Base-by-base conservation (phyloP, 2,329 filamentous ascomycete genomes). In the Ceratocystis cubensis region DNA sequence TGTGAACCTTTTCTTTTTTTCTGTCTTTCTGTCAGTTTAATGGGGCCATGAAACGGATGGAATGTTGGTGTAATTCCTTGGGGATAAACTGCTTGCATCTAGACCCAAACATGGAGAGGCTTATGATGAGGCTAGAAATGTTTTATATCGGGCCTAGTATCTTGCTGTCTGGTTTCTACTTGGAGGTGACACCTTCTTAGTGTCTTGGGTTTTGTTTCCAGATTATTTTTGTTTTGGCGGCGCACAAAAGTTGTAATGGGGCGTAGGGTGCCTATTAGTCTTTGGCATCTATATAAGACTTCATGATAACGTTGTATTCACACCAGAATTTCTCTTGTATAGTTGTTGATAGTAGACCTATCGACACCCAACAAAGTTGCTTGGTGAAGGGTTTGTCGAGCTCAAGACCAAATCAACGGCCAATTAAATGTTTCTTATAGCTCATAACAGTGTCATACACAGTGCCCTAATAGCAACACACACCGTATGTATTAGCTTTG, bases 241-340 rank as follows among this genome's bases (percentile, higher is more conserved):
- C 10, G 13, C 30, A 61, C 28, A 41, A 65, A 67, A 67, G 46
- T 28, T 45, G 72, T 71, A 71, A 73, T 69, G 70, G 72, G 73
- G 73, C 74, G 33, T 57, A 59, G 56, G 64, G 63, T 69, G 64
- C 45, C 64, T 69, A 66, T 66, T 57, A 65, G 64, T 44, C 50
- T 71, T 20, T 25, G 28, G 63, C 56, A 56, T 53, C 25, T 41
- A 53, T 48, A 22, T 30, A n/a, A 56, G 46, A 48, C 63, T 53
- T 59, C 50, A 57, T 30, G 63, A 45, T 65, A 57, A 59, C 59
- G 50, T 59, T 25, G 46, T 56, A 28, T 64, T 64, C 46, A 53
- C 37, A 44, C 77, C 75, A 79, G 79, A 81, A 79, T 81, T 61
- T 65, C 62, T 65, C 65, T 65, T 59, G 22, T 61, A 63, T 50